Percentiles rank a stretch among this genome's conserved stretches.
These are phyloP conservation scores for Sphagnum magellanicum DNA, from an alignment of 228 moss, liverwort and hornwort genomes.

Conservation along the genomic window DNA sequence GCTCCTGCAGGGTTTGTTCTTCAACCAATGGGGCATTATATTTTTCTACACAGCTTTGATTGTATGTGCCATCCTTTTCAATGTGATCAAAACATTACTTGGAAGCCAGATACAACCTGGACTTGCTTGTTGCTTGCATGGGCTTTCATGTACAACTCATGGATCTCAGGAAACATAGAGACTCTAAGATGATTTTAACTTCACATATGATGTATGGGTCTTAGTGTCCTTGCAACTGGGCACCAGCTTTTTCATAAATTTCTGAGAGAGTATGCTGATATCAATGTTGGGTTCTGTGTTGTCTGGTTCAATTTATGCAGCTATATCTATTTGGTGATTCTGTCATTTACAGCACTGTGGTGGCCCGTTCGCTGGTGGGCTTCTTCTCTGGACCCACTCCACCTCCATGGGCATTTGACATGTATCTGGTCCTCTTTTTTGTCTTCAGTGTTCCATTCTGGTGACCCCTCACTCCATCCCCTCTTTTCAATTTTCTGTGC, in stretches of 20 bases:
- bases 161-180: no score
- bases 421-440: conserved; percentile 75
- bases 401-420: conserved; percentile 74
- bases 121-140: no score
- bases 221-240: no score
- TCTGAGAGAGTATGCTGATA: no score
- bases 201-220: no score
- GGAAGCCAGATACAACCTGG: no score
- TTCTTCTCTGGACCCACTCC: conserved; percentile 56
- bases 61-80: conserved; percentile 13
- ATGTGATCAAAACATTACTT: no score
- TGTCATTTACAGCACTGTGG: conserved; percentile 88
- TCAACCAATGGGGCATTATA: conserved; percentile 68
- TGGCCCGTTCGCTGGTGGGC: conserved; percentile 73
- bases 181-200: no score
- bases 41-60: conserved; percentile 60
- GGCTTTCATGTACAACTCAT: no score
- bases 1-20: conserved; percentile 68
- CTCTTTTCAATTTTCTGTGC: not conserved
- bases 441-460: conserved; percentile 83
- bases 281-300: no score
- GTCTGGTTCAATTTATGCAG: conserved; percentile 22
- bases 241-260: no score
- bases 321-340: conserved; percentile 87
- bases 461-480: conserved; percentile 23